phyloP scores from a whole-genome alignment of 2,329 filamentous ascomycete genomes.

The Calonectria fujianensis region DNA sequence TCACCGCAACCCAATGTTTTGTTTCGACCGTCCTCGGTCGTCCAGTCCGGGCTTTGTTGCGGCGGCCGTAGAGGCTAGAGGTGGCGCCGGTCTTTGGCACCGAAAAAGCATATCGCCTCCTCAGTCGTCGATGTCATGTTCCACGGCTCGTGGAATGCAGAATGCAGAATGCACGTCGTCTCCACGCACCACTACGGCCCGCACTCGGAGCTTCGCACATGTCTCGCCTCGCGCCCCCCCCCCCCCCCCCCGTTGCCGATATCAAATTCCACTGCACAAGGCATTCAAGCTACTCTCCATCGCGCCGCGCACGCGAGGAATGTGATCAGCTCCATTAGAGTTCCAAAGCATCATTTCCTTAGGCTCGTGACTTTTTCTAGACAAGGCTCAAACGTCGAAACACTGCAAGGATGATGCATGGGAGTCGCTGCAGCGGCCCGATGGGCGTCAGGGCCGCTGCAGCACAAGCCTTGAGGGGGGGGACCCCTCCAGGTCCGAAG shows the following conservation, averaged over 20 bases:
- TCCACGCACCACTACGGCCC: conserved; percentile 15
- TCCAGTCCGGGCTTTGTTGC: conserved; percentile 11
- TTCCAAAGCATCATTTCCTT: conserved; percentile 15
- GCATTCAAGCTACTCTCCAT: background rate
- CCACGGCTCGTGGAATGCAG: conserved; percentile 11
- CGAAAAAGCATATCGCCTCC: conserved; percentile 24
- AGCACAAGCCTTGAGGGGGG: conserved; percentile 4
- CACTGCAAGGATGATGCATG: conserved; percentile 25
- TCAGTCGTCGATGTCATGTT: conserved; percentile 14
- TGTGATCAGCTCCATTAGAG: conserved; percentile 17
- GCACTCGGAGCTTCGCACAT: conserved; percentile 10
- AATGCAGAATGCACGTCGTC: background rate
- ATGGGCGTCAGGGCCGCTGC: conserved; percentile 15
- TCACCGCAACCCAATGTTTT: conserved; percentile 15
- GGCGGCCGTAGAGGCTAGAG: background rate
- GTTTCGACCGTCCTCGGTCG: conserved; percentile 13
- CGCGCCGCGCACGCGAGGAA: conserved; percentile 5
- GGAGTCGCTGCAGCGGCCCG: conserved; percentile 26
- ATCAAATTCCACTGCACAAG: conserved; percentile 26
- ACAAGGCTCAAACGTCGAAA: conserved; percentile 16
- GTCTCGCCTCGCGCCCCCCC: conserved; percentile 4
- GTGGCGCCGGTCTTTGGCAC: conserved; percentile 15
- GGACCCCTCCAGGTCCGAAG: background rate
- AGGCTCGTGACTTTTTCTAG: conserved; percentile 16
- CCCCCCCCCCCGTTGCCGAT: background rate